Percentiles rank a stretch among this genome's conserved stretches.
Evolutionary conservation across 108 stramenopile species (phyloP).

Genomic region (Cyclotella baltica): DNA sequence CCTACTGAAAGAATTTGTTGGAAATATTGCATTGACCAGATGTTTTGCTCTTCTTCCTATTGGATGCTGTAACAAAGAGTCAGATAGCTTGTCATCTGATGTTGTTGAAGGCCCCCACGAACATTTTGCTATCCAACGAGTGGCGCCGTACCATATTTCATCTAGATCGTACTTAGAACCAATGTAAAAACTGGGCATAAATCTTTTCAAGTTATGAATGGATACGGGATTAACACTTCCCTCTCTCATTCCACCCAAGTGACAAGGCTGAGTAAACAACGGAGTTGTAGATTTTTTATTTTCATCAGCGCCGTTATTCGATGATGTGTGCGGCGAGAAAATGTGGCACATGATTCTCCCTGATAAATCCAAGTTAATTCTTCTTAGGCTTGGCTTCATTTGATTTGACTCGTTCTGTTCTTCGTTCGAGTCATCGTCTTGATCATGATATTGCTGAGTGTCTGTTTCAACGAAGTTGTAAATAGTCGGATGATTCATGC

Average conservation of each 20-base stretch:
- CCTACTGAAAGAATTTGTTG: background rate
- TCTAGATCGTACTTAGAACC: conserved; percentile 49
- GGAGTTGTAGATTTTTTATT: conserved; percentile 6
- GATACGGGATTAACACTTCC: background rate
- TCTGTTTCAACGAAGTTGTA: background rate
- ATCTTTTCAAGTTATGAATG: background rate
- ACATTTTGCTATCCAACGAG: conserved; percentile 45
- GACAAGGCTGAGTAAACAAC: conserved; percentile 10
- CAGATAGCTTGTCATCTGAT: background rate
- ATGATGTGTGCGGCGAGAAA: conserved; percentile 9
- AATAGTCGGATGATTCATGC: too few species aligned
- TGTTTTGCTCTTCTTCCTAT: background rate
- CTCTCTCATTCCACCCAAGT: background rate
- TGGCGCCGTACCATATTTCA: conserved; percentile 55
- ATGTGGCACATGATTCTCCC: conserved; percentile 48
- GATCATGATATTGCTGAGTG: background rate
- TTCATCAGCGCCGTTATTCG: background rate
- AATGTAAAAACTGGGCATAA: conserved; percentile 30
- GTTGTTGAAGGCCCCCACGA: conserved; percentile 18
- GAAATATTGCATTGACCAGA: background rate
- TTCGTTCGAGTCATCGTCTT: background rate
- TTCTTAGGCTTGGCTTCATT: background rate
- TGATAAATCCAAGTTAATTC: conserved; percentile 49
- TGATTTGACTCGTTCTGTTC: background rate
- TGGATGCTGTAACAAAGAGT: background rate